Conservation (phyloP, 2,329 filamentous ascomycete species). For the Aspergillus clavatus region DNA sequence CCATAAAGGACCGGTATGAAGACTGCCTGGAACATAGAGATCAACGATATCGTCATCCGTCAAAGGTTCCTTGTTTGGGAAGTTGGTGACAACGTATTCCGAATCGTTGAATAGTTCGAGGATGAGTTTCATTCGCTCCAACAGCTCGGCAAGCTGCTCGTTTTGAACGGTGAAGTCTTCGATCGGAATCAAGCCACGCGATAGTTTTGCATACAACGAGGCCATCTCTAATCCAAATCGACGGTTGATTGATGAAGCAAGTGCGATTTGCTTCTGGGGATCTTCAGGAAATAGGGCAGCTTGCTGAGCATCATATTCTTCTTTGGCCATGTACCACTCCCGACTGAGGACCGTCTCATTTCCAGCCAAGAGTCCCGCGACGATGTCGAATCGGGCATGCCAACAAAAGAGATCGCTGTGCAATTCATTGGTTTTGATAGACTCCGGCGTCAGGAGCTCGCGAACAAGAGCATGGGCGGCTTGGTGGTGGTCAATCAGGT, state of each 20-base stretch:
- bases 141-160: constrained; percentile 44
- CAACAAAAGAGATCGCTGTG: constrained; percentile 74
- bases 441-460: constrained; percentile 71
- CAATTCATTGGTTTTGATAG: constrained; percentile 64
- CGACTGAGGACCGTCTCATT: constrained; percentile 67
- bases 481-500: constrained; percentile 85
- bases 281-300: constrained; percentile 57
- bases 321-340: constrained; percentile 69
- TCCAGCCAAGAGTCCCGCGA: constrained; percentile 76
- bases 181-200: constrained; percentile 58
- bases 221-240: constrained; percentile 77
- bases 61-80: constrained; percentile 50
- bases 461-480: constrained; percentile 79
- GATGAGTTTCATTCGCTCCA: constrained; percentile 41
- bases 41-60: constrained; percentile 65
- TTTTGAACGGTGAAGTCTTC: constrained; percentile 64
- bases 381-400: constrained; percentile 86
- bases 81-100: constrained; percentile 59
- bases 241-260: constrained; percentile 61
- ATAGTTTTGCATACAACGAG: constrained; percentile 65
- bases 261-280: constrained; percentile 62
- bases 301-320: constrained; percentile 60
- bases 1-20: constrained; percentile 68
- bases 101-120: constrained; percentile 62
- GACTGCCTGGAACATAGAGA: constrained; percentile 63